phyloP scores from a whole-genome alignment of 1,284 basidiomycete species.

The Cystobasidiaceae sp. region DNA sequence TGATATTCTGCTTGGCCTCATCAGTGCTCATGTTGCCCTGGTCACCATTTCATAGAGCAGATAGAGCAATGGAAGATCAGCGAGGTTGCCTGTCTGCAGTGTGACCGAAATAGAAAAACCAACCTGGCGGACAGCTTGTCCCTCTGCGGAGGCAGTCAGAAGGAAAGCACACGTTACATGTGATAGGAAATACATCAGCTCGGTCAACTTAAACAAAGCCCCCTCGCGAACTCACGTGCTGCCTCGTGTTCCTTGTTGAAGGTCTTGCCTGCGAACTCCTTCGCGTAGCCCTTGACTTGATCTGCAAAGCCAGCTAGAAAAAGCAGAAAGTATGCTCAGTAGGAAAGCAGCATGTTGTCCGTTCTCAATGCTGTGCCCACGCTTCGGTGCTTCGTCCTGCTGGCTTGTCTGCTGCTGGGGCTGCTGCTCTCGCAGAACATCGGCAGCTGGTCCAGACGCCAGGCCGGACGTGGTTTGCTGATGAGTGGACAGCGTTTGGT shows the following conservation, averaged over 20 bases:
- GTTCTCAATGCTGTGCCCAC: too few relatives aligned
- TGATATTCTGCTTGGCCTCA: conserved; percentile 1
- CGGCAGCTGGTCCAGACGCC: neutral
- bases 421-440: neutral
- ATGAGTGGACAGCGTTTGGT: neutral
- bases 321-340: neutral
- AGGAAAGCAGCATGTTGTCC: too few relatives aligned
- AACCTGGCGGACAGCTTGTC: conserved; percentile 18
- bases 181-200: neutral
- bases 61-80: neutral
- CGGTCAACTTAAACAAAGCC: neutral
- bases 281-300: conserved; percentile 25
- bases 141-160: neutral
- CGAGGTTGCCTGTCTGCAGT: too few relatives aligned
- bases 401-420: neutral
- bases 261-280: conserved; percentile 17
- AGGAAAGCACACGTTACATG: neutral
- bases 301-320: neutral
- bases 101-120: too few relatives aligned
- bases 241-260: conserved; percentile 22
- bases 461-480: neutral
- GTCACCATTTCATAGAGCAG: neutral
- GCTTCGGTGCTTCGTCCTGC: neutral
- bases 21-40: conserved; percentile 7
- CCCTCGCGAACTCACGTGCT: neutral